Evolutionary conservation across 2,329 filamentous ascomycete genomes (phyloP), one percentile per base, ranked within the genome.

Genomic region (Pyrenophora teres): DNA sequence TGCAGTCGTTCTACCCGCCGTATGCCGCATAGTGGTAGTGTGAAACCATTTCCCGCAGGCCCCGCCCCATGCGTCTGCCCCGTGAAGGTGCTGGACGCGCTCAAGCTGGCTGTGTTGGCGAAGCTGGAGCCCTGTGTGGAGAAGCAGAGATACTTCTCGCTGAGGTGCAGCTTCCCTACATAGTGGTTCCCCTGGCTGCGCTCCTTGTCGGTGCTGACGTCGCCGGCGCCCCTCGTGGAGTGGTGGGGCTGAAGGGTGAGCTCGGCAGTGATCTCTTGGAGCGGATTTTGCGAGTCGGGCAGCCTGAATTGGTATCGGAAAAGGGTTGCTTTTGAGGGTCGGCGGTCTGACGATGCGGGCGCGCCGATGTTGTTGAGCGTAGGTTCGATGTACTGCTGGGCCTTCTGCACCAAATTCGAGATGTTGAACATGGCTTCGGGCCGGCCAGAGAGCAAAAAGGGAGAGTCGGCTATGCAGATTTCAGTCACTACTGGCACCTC

Each of bases 291-390:
- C 33, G 90, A 88, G 69, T 91, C 86, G 39, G 94, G 94, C 30
- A 99, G 87, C 62, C 94, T 90, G 79, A 99, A 99, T 77, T 99
- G 94, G 74, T 89, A 88, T 78, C 94, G 92, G 79, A 97, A 99
- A 52, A 97, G 85, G 44, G 89, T 88, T 49, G 92, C 87, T 78
- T 97, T 97, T 70, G 92, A 93, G 42, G 92, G 92, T 72, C 90
- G 88, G 58, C 84, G 84, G 75, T 94, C 90, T 52, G 87, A 85
- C 9, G 70, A 63, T 68, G 86, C 83, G 63, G 87, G 85, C 53
- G 90, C 82, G 31, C 57, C 85, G 36, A 78, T 74, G 41, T 50
- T 67, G 69, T 89, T 87, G 73, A 91, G 87, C 60, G 89, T 89
- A 46, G 92, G 90, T 75, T 97, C 93, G 78, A 97, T 95, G 77